A percentile compares a stretch with the other conserved stretches of the same genome.
These are phyloP conservation scores for Geranomyces michiganensis DNA, from an alignment of 192 early-diverging fungal species.

Conservation along the genomic window DNA sequence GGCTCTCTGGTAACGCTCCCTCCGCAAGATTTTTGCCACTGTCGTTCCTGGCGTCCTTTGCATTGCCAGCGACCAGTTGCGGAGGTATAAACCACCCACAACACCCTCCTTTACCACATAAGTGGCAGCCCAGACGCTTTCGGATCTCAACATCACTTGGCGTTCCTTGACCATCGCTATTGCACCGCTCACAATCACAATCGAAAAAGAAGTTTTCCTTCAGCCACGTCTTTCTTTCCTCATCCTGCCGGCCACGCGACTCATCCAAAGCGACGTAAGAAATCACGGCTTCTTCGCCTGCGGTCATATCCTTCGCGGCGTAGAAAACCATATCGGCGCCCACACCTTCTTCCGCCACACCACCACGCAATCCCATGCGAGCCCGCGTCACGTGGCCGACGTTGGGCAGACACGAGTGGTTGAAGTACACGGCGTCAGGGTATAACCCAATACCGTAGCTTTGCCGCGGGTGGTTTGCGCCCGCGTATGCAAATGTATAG, in stretches of 20 bases:
- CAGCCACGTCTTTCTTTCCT: slow-evolving; percentile 24
- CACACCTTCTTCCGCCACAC: neutral
- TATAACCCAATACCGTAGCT: slow-evolving; percentile 47
- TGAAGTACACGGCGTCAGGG: slow-evolving; percentile 53
- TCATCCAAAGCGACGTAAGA: slow-evolving; percentile 42
- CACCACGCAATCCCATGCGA: neutral
- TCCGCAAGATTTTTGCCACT: neutral
- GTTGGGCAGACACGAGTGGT: slow-evolving; percentile 54
- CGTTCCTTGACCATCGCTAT: slow-evolving; percentile 8
- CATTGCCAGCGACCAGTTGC: neutral
- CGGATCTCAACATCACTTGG: neutral
- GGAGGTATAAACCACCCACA: slow-evolving; percentile 28
- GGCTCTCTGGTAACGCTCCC: too few species aligned
- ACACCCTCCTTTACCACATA: slow-evolving; percentile 26
- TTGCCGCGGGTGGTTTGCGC: slow-evolving; percentile 33
- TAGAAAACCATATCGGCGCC: slow-evolving; percentile 42
- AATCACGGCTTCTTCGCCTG: slow-evolving; percentile 43
- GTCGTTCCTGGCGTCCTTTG: slow-evolving; percentile 1
- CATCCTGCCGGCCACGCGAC: neutral
- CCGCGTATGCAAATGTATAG: slow-evolving; percentile 41
- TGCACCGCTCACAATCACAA: slow-evolving; percentile 48
- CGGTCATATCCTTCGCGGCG: slow-evolving; percentile 34
- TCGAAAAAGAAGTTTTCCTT: slow-evolving; percentile 45
- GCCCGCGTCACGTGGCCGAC: slow-evolving; percentile 33
- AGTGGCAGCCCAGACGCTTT: neutral